Base-by-base conservation (phyloP, 306 rosid genomes). In the Cyclanthera cordifolia region DNA sequence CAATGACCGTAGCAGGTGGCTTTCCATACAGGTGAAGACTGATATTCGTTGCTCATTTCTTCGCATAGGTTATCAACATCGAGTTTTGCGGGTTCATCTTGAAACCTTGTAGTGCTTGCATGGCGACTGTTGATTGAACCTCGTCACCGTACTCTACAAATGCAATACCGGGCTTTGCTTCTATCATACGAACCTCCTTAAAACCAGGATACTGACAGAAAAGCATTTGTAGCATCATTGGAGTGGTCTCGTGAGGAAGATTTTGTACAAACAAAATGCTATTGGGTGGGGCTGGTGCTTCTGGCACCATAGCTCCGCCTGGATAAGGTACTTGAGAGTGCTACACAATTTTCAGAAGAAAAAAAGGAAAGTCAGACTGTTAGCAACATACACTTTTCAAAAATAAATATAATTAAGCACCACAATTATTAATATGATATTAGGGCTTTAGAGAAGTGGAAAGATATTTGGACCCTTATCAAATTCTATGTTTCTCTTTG, bases 211-310 rank as follows among this genome's bases (percentile, higher is more conserved):
- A 90, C 60, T 94, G 99, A 67, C 83, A 91, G 82, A 90, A 92
- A 48, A 94, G 97, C 97, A 94, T 94, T 74, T 94, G 99, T 71
- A 94, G 86, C 99, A 94, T 90, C 95, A 86, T 84, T 20, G 99
- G 89, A 51, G 95, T 88, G 9, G 99, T 82, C 34, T 90, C 99
- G 0, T 82, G 85, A 20, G 99, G 97, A 72, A 90, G 97, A 81
- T 88, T 90, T 81, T 94, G 97, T 37, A 90, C 84, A 47, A 94
- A 94, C 72, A 94, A 87, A 72, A 94, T 94, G 81, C 82, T 94
- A 77, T 94, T 94, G 52, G 95, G 96, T 0, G 99, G 98, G n/a
- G 99, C 97, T 53, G 97, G 99, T 53, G 88, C 99, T 82, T 94
- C 99, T 0, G 99, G 95, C 39, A 87, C 80, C 82, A 82, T 75